These are phyloP conservation scores for Trapa bicornis DNA, from an alignment of 345 rosid species.

Conservation along the genomic window DNA sequence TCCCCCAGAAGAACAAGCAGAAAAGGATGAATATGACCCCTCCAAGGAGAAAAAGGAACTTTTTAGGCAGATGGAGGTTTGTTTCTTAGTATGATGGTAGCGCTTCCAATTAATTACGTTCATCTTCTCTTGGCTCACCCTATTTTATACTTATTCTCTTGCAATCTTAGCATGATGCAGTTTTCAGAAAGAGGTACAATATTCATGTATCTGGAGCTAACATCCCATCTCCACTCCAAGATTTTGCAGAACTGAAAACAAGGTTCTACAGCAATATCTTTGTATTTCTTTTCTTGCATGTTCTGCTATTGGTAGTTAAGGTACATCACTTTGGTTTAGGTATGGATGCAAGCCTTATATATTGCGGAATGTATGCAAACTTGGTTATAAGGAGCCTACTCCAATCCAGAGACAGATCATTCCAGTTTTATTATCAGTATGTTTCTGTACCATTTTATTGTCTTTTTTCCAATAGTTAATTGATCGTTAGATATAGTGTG, in stretches of 20 bases:
- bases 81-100: conserved; percentile 2
- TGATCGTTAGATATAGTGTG: neutral
- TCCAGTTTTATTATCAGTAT: conserved; percentile 72
- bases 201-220: conserved; percentile 76
- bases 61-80: conserved; percentile 56
- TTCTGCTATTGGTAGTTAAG: neutral
- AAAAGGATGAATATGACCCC: conserved; percentile 17
- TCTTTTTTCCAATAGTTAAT: neutral
- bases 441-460: conserved; percentile 18
- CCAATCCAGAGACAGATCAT: conserved; percentile 98
- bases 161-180: conserved; percentile 44
- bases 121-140: neutral
- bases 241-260: conserved; percentile 50
- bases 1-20: conserved; percentile 14
- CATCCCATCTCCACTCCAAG: conserved; percentile 62
- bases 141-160: neutral
- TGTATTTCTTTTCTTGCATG: conserved; percentile 4
- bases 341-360: conserved; percentile 56
- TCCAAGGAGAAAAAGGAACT: conserved; percentile 40
- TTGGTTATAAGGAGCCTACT: conserved; percentile 89
- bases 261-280: conserved; percentile 27
- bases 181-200: conserved; percentile 52
- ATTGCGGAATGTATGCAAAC: conserved; percentile 55
- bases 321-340: conserved; percentile 16
- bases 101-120: neutral